phyloP scores from a whole-genome alignment of 2,329 filamentous ascomycete species.

The Fusarium sp. region DNA sequence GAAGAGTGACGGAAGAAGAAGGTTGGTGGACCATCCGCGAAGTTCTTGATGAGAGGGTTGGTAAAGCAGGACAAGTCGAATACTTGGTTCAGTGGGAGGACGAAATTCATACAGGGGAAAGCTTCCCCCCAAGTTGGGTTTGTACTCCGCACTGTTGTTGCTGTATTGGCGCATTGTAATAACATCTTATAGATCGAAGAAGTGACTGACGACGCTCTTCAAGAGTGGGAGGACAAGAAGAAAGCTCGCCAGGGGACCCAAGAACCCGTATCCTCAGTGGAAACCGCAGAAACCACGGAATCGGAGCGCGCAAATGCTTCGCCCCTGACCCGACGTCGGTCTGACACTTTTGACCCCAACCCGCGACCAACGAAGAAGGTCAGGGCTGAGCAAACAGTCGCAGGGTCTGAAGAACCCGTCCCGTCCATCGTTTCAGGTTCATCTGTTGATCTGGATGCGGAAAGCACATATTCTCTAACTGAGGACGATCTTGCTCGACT shows the following conservation, averaged over 20 bases:
- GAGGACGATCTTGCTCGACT: constrained; percentile 15
- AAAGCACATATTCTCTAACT: constrained; percentile 27
- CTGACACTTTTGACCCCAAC: constrained; percentile 23
- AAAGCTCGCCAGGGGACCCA: neutral
- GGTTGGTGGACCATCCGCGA: constrained; percentile 50
- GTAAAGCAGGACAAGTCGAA: constrained; percentile 40
- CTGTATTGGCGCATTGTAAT: constrained; percentile 28
- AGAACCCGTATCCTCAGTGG: neutral
- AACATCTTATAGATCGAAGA: constrained; percentile 43
- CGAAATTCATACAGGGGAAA: constrained; percentile 44
- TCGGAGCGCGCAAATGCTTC: constrained; percentile 24
- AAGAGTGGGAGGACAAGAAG: constrained; percentile 47
- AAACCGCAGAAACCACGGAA: neutral
- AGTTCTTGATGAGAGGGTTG: constrained; percentile 50
- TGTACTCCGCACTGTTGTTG: neutral
- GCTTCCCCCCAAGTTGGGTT: constrained; percentile 47
- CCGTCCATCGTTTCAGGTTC: constrained; percentile 46
- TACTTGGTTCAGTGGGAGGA: constrained; percentile 56
- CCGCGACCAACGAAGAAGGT: constrained; percentile 36
- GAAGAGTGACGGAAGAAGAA: neutral
- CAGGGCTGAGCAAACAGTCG: constrained; percentile 34
- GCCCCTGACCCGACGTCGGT: constrained; percentile 18
- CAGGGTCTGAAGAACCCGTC: constrained; percentile 46
- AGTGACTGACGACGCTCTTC: constrained; percentile 46
- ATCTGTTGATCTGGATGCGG: constrained; percentile 38